These are phyloP conservation scores for Fusarium secorum DNA, from an alignment of 2,329 filamentous ascomycete genomes.

Conservation along the genomic window DNA sequence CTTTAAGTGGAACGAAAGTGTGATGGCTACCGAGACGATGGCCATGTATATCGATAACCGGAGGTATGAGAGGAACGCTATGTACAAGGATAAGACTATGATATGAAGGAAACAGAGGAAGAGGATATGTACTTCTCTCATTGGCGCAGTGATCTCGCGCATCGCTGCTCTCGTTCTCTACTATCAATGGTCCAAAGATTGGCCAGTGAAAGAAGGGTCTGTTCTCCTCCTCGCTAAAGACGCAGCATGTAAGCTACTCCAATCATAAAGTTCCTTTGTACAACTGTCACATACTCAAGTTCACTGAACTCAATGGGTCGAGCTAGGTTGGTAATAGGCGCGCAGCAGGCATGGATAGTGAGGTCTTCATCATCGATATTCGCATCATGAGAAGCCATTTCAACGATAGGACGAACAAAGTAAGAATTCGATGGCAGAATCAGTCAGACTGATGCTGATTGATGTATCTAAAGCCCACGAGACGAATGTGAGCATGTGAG, in stretches of 20 bases:
- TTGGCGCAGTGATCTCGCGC: constrained; percentile 82
- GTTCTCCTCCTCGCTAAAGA: not conserved
- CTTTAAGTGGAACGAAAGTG: constrained; percentile 92
- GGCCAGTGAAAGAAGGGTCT: constrained; percentile 53
- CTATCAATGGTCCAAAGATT: constrained; percentile 71
- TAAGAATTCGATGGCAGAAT: not conserved
- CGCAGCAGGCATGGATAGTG: constrained; percentile 49
- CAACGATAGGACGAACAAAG: not conserved
- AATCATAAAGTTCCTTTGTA: not conserved
- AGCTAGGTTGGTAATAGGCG: constrained; percentile 48
- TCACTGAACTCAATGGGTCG: constrained; percentile 56
- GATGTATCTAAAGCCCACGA: not conserved
- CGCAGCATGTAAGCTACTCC: not conserved
- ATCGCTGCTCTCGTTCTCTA: constrained; percentile 78
- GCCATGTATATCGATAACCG: constrained; percentile 90
- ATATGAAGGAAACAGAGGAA: not conserved
- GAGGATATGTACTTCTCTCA: constrained; percentile 66
- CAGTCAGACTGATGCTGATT: not conserved
- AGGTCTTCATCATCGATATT: constrained; percentile 48
- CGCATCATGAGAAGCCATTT: constrained; percentile 23
- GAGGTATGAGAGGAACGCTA: constrained; percentile 87
- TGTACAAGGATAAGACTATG: not conserved
- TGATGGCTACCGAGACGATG: constrained; percentile 87
- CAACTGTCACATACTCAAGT: constrained; percentile 44
- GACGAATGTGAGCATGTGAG: constrained; percentile 8